phyloP scores from a whole-genome alignment of 2,329 filamentous ascomycete genomes.

The Rhytidhysteron rufulum region DNA sequence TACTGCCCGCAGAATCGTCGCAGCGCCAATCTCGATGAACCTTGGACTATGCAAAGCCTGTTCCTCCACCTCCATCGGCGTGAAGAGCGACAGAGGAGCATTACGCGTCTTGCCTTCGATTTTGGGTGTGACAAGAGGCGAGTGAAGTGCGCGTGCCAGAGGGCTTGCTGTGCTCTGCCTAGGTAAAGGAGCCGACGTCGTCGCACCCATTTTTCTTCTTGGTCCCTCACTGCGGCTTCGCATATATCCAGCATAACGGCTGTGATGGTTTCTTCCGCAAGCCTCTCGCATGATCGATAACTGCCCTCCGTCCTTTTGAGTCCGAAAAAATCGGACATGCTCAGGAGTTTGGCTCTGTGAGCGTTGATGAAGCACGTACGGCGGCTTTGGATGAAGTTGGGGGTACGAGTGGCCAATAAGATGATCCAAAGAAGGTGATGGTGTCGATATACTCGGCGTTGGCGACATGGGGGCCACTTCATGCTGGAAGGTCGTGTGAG shows the following conservation, averaged over 20 bases:
- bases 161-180: slow-evolving; percentile 1
- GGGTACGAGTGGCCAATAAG: neutral
- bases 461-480: too few relatives aligned
- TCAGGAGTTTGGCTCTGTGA: neutral
- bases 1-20: slow-evolving; percentile 19
- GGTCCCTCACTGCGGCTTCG: neutral
- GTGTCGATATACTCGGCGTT: too few relatives aligned
- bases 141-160: neutral
- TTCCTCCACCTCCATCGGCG: slow-evolving; percentile 18
- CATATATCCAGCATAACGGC: too few relatives aligned
- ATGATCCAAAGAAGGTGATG: too few relatives aligned
- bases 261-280: too few relatives aligned
- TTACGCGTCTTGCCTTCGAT: slow-evolving; percentile 2
- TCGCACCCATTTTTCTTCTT: neutral
- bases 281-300: too few relatives aligned
- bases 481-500: too few relatives aligned
- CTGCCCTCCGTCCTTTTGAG: too few relatives aligned
- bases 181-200: neutral
- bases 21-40: slow-evolving; percentile 29
- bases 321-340: neutral
- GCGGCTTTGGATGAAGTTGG: neutral
- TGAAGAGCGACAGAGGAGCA: slow-evolving; percentile 4
- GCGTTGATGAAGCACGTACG: neutral
- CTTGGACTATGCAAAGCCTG: slow-evolving; percentile 16
- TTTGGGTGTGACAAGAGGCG: neutral